Evolutionary conservation across 1,139 yeast genomes (phyloP), one percentile per base, ranked within the genome.

Genomic region (Blastobotrys malaysiensis): DNA sequence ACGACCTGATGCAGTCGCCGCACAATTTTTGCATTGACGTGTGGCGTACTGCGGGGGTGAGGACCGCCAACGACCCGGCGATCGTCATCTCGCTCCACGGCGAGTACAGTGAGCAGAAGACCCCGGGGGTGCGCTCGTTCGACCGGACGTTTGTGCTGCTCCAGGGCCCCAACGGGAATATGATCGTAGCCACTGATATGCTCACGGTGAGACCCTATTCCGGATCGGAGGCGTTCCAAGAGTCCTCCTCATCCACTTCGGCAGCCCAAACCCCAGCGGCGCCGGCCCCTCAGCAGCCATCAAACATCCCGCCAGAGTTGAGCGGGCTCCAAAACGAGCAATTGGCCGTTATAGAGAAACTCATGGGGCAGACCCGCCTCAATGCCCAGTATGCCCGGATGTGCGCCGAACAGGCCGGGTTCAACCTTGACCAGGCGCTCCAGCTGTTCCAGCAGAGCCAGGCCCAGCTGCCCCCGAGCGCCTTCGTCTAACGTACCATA

Each of bases 361-460:
- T 93, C 24, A 80, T 86, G 70, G 70, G 79, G 49, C 90, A 87
- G 61, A 93, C 98, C 0, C 82, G 84, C 54, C 74, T 93, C 60
- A 90, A 81, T 62, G 76, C 88, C 22, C 87, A 87, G 63, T 93
- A 84, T 68, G 88, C 95, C 1, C 73, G 84, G 39, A 82, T 91
- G 89, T 78, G 95, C 51, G 86, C 93, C 53, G 91, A 90, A 66
- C 97, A 90, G 69, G 89, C 96, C 64, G 78, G 81, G 54, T 91
- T 96, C 91, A 86, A 88, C 69, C 84, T 81, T 63, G 83, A 81
- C 50, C 79, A 75, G 56, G 91, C 97, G 45, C 74, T 82, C 20
- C 77, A 77, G 50, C 84, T 88, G 59, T 93, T 91, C 71, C 81
- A 83, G 63, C 83, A 80, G 61, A 85, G 89, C 36, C 72, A 74